Evolutionary conservation across 805 yeast species (phyloP).

Genomic region (Lachancea sp.): DNA sequence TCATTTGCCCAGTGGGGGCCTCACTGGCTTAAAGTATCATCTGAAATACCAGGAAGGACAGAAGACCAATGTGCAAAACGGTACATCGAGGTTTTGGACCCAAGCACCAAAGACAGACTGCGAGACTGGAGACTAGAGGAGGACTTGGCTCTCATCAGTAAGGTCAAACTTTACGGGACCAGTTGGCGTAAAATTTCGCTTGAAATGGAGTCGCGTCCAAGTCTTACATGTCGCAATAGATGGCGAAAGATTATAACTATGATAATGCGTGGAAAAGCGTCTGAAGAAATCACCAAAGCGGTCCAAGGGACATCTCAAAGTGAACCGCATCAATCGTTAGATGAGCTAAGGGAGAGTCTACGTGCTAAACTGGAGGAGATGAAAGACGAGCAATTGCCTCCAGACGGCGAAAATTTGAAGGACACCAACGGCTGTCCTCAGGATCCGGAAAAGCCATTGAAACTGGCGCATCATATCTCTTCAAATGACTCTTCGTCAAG

Average conservation of each 20-base stretch:
- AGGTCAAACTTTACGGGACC: conserved; percentile 70
- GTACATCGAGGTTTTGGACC: conserved; percentile 82
- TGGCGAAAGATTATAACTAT: conserved; percentile 84
- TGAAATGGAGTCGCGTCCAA: conserved; percentile 72
- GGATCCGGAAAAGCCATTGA: neutral
- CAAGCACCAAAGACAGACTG: conserved; percentile 66
- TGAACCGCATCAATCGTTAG: conserved; percentile 4
- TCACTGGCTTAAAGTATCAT: conserved; percentile 78
- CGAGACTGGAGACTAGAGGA: conserved; percentile 77
- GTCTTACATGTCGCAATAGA: conserved; percentile 83
- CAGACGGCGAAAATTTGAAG: neutral
- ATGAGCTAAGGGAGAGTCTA: conserved; percentile 6
- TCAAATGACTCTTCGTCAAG: neutral
- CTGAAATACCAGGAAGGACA: conserved; percentile 73
- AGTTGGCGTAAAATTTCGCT: conserved; percentile 79
- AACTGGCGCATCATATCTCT: neutral
- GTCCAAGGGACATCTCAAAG: conserved; percentile 29
- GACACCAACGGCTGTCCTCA: neutral
- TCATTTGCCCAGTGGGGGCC: conserved; percentile 70
- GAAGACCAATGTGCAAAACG: conserved; percentile 94
- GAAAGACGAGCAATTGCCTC: conserved; percentile 1
- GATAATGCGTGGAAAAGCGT: conserved; percentile 62
- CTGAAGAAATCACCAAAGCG: conserved; percentile 47
- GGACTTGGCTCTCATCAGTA: conserved; percentile 60
- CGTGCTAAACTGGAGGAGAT: conserved; percentile 6